phyloP scores from a whole-genome alignment of 495 filamentous ascomycete species.

The Pseudotulostoma volvatum region DNA sequence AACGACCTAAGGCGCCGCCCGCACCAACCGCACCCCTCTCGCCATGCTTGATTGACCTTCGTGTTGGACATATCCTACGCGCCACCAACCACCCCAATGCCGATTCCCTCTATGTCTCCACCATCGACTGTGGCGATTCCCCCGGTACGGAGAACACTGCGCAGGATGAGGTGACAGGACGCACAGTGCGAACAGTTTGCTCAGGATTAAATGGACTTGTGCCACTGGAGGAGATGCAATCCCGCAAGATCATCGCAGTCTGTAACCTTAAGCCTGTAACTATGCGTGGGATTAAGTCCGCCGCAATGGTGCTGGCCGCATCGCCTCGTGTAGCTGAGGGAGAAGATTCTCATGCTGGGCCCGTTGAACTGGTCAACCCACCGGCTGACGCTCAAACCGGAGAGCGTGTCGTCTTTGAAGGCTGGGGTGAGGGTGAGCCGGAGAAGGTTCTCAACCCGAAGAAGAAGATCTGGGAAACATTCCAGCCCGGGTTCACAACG shows the following conservation, averaged over 20 bases:
- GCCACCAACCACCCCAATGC: constrained; percentile 91
- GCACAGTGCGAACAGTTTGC: constrained; percentile 85
- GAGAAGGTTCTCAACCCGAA: constrained; percentile 91
- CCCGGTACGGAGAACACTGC: constrained; percentile 73
- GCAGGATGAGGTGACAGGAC: constrained; percentile 59
- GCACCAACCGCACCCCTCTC: constrained; percentile 54
- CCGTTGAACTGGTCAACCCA: constrained; percentile 82
- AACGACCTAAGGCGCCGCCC: constrained; percentile 45
- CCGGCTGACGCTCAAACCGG: constrained; percentile 66
- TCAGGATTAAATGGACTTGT: constrained; percentile 87
- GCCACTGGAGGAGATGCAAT: constrained; percentile 90
- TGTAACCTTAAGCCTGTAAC: constrained; percentile 98
- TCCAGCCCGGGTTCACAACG: constrained; percentile 88
- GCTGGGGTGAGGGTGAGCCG: constrained; percentile 74
- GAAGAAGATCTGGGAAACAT: constrained; percentile 96
- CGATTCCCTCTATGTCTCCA: constrained; percentile 87
- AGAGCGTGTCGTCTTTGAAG: constrained; percentile 81
- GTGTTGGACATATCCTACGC: constrained; percentile 92
- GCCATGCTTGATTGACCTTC: constrained; percentile 77
- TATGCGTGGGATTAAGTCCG: constrained; percentile 93
- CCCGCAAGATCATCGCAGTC: constrained; percentile 81
- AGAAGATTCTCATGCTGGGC: constrained; percentile 69
- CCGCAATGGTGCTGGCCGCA: constrained; percentile 90
- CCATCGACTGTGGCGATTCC: constrained; percentile 88
- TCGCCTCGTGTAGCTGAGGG: constrained; percentile 65